Conservation (phyloP, 805 yeast species). For the Ogataea chonburiensis region DNA sequence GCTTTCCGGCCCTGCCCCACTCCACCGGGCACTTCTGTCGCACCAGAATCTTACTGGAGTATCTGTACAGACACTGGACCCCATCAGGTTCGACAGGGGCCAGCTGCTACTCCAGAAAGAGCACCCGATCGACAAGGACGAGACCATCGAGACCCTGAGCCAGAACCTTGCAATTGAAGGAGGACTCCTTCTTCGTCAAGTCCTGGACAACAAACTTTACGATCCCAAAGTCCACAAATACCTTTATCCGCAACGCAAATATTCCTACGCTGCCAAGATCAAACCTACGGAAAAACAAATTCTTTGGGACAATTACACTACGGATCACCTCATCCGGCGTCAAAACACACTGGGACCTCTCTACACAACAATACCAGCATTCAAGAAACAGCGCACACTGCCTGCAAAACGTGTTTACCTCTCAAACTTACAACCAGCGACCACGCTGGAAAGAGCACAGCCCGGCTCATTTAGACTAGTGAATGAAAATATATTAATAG, state of each 20-base stretch:
- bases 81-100: constrained; percentile 82
- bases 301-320: constrained; percentile 43
- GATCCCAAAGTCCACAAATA: constrained; percentile 18
- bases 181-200: constrained; percentile 51
- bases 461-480: constrained; percentile 29
- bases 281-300: constrained; percentile 41
- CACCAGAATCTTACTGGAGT: constrained; percentile 71
- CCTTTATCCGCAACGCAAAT: constrained; percentile 31
- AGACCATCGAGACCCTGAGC: constrained; percentile 46
- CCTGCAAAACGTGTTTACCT: constrained; percentile 45
- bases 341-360: constrained; percentile 57
- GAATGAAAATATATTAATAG: constrained; percentile 34
- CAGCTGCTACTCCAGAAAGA: constrained; percentile 58
- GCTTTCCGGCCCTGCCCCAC: constrained; percentile 86
- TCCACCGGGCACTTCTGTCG: constrained; percentile 74
- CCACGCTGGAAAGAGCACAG: constrained; percentile 10
- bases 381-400: constrained; percentile 28
- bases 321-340: constrained; percentile 41
- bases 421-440: constrained; percentile 33
- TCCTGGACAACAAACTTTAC: constrained; percentile 38
- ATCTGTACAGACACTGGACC: constrained; percentile 86
- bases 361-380: constrained; percentile 40
- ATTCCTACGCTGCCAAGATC: constrained; percentile 61
- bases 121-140: constrained; percentile 40
- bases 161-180: constrained; percentile 59